Evolutionary conservation across 352 stramenopile species (phyloP).

Genomic region (Globisporangium cystogenes): DNA sequence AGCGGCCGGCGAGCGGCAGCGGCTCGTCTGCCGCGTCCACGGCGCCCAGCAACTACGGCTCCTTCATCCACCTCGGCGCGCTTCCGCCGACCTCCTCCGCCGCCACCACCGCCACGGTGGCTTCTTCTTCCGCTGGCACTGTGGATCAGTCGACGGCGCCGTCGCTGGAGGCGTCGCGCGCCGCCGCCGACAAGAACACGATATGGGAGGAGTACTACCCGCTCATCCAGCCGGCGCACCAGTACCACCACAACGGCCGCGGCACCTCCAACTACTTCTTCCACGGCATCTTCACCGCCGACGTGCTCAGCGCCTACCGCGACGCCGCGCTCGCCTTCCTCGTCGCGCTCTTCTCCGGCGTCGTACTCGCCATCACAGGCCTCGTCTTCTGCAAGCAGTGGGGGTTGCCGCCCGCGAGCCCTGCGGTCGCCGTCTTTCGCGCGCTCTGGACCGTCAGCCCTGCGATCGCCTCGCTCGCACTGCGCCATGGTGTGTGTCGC

Average conservation of each 20-base stretch:
- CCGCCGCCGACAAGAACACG: conserved; percentile 26
- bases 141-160: neutral
- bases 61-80: conserved; percentile 28
- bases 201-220: conserved; percentile 90
- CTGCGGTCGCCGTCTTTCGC: conserved; percentile 48
- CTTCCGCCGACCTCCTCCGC: neutral
- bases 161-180: neutral
- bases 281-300: conserved; percentile 83
- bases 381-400: conserved; percentile 85
- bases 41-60: conserved; percentile 25
- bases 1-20: conserved; percentile 16
- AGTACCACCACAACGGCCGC: conserved; percentile 74
- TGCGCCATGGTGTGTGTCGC: conserved; percentile 52
- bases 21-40: conserved; percentile 5
- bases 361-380: conserved; percentile 71
- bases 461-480: conserved; percentile 55
- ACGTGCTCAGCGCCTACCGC: conserved; percentile 79
- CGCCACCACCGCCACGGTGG: too few species aligned
- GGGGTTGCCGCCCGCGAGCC: conserved; percentile 42
- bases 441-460: conserved; percentile 75
- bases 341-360: conserved; percentile 72
- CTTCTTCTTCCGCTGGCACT: neutral
- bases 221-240: conserved; percentile 75
- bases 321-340: conserved; percentile 80
- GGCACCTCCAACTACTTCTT: conserved; percentile 84